Percentiles rank a stretch among this genome's conserved stretches.
These are phyloP conservation scores for Dissophora ornata DNA, from an alignment of 192 early-diverging fungal genomes.

Conservation along the genomic window DNA sequence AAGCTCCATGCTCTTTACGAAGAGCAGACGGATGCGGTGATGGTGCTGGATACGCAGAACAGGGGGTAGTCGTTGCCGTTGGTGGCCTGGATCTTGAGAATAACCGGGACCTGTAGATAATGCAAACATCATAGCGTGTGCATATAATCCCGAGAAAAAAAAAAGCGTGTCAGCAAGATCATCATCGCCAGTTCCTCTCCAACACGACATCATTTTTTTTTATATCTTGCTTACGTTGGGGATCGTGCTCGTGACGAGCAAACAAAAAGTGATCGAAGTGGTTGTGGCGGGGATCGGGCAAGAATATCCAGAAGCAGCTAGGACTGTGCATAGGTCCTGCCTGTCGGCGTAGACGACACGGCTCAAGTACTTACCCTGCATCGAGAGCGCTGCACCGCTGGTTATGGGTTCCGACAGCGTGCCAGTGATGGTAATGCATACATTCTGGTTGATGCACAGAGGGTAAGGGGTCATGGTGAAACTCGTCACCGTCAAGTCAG, in stretches of 20 bases:
- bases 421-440: constrained; percentile 31
- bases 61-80: constrained; percentile 24
- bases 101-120: constrained; percentile 8
- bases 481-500: constrained; percentile 49
- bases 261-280: constrained; percentile 26
- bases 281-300: constrained; percentile 29
- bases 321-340: constrained; percentile 18
- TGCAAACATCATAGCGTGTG: background rate
- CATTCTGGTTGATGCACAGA: constrained; percentile 45
- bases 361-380: too few species aligned
- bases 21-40: constrained; percentile 22
- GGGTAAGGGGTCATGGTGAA: constrained; percentile 53
- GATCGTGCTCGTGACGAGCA: constrained; percentile 22
- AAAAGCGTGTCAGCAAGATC: too few species aligned
- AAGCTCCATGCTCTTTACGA: too few species aligned
- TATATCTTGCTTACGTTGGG: constrained; percentile 17
- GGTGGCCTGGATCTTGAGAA: constrained; percentile 19
- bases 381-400: background rate
- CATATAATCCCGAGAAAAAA: background rate
- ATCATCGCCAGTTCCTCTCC: too few species aligned
- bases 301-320: background rate
- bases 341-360: constrained; percentile 35
- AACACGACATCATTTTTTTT: background rate
- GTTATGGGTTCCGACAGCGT: background rate
- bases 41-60: constrained; percentile 32